Conservation (phyloP, 2,329 filamentous ascomycete species). For the Sporothrix schenckii region DNA sequence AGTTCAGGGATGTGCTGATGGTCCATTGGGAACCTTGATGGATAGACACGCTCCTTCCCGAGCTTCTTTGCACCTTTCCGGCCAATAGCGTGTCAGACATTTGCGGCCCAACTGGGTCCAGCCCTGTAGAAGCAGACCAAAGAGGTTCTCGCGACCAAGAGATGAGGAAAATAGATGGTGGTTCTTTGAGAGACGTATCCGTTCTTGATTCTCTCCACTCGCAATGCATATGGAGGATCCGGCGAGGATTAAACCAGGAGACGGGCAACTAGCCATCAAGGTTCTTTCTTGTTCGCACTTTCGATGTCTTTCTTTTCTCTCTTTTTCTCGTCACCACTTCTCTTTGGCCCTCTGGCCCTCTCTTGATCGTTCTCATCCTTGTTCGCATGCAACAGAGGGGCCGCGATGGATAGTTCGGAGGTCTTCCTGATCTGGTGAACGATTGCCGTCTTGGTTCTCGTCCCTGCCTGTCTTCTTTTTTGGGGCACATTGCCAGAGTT, state of each 20-base stretch:
- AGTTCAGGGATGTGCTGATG: not conserved
- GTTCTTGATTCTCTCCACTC: not conserved
- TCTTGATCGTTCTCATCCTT: too few relatives aligned
- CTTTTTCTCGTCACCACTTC: not conserved
- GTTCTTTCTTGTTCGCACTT: slow-evolving; percentile 17
- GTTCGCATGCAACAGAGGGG: slow-evolving; percentile 6
- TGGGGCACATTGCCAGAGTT: not conserved
- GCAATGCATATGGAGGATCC: slow-evolving; percentile 2
- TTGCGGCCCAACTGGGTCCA: slow-evolving; percentile 4
- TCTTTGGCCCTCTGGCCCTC: not conserved
- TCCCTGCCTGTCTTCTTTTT: not conserved
- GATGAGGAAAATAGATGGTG: not conserved
- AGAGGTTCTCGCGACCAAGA: slow-evolving; percentile 30
- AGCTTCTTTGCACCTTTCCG: not conserved
- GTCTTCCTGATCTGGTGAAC: not conserved
- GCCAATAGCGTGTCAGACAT: slow-evolving; percentile 31
- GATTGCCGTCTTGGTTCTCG: not conserved
- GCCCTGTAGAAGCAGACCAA: slow-evolving; percentile 12
- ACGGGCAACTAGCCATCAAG: slow-evolving; percentile 15
- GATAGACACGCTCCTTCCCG: not conserved
- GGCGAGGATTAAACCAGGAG: slow-evolving; percentile 16
- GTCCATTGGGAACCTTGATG: slow-evolving; percentile 30
- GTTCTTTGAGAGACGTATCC: not conserved
- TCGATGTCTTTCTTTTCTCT: not conserved
- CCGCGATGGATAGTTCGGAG: not conserved